These are phyloP conservation scores for Ramaria sp. DNA, from an alignment of 768 basidiomycete genomes.

Conservation along the genomic window DNA sequence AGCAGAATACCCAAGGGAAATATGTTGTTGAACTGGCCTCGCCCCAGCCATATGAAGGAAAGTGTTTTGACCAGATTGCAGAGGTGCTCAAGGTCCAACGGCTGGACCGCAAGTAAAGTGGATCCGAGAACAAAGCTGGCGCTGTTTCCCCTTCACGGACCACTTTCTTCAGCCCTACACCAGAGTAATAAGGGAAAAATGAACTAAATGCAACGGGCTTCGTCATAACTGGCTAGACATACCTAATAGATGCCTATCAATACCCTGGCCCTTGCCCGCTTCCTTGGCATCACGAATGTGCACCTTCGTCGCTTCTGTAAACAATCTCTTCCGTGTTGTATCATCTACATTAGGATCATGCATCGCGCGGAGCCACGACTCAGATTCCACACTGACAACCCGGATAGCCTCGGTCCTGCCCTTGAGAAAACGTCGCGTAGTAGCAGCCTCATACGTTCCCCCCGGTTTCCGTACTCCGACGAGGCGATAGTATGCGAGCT, in stretches of 20 bases:
- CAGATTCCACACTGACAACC: slow-evolving; percentile 66
- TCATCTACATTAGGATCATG: slow-evolving; percentile 32
- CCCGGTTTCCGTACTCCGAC: slow-evolving; percentile 43
- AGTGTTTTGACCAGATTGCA: slow-evolving; percentile 76
- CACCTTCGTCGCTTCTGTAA: slow-evolving; percentile 49
- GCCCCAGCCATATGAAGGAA: slow-evolving; percentile 88
- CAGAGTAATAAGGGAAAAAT: background rate
- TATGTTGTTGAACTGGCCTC: slow-evolving; percentile 35
- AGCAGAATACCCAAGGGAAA: background rate
- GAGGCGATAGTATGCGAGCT: slow-evolving; percentile 77
- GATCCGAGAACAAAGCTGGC: slow-evolving; percentile 68
- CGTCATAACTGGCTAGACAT: slow-evolving; percentile 14
- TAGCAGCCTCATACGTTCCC: slow-evolving; percentile 90
- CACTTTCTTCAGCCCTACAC: slow-evolving; percentile 59
- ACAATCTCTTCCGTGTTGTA: slow-evolving; percentile 40
- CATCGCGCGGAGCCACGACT: slow-evolving; percentile 72
- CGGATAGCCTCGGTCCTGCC: slow-evolving; percentile 93
- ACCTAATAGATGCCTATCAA: slow-evolving; percentile 88
- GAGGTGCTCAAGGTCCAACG: slow-evolving; percentile 89
- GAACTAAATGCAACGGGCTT: background rate
- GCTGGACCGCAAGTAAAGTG: slow-evolving; percentile 57
- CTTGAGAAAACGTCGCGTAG: slow-evolving; percentile 79
- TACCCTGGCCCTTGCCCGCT: slow-evolving; percentile 58
- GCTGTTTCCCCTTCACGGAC: slow-evolving; percentile 49
- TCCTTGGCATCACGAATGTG: slow-evolving; percentile 58